Evolutionary conservation across 2,329 filamentous ascomycete species (phyloP), one percentile per base, ranked within the genome.

Genomic region (Cladosporium oxysporum): DNA sequence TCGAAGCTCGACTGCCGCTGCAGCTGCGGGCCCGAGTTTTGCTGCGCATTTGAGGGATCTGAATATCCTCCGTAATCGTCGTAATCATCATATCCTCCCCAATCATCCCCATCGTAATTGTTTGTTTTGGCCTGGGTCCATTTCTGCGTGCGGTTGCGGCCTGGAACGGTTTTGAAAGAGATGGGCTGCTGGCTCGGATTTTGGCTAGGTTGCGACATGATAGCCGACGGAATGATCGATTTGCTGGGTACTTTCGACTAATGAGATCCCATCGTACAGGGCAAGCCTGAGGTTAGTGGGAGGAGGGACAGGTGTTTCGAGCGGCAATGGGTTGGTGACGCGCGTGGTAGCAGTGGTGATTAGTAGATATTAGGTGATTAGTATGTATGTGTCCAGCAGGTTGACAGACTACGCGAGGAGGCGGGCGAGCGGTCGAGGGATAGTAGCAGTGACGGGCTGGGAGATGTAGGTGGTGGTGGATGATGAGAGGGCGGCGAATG

Each of bases 21-120:
- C 16, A 69, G 66, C 47, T 70, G 72, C 21, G 71, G 70, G 5
- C 41, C 50, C 2, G 66, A 73, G 53, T 68, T 76, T 58, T 71
- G 65, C 23, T 50, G 58, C 61, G 44, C 58, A 57, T 47, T 69
- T 71, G 60, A 75, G 72, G 82, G 80, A 58, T 79, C 76, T 37
- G 80, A 77, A 50, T 82, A 79, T 41, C 85, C 83, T 49, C 86
- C 84, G 69, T 84, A 83, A 66, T 85, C 82, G 64, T 85, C 83
- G 63, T 88, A 84, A 58, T 85, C 84, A 69, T 84, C 82, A 69
- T 81, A 82, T 52, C 87, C 90, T 41, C 92, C 94, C 93, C 94
- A 97, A 75, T 97, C 94, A 73, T 96, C 93, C 69, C 93, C 94
- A 73, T 94, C 93, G 75, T 98, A 98, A 75, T 88, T 91, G 72